Base-by-base conservation (phyloP, 768 basidiomycete species). In the Guyanaporus albipodus region DNA sequence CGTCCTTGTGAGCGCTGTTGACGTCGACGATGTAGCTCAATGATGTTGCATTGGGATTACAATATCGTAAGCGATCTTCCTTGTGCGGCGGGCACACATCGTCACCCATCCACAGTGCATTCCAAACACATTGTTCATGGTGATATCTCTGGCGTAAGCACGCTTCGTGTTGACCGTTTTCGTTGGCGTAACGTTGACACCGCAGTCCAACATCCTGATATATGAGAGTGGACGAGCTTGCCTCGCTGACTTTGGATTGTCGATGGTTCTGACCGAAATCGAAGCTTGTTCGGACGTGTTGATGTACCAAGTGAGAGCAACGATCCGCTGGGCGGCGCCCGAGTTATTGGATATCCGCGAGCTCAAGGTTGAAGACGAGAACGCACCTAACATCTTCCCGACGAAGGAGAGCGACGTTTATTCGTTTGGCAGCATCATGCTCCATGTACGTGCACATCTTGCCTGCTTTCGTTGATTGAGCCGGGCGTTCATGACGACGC, bases 311-410 rank as follows among this genome's bases (percentile, higher is more conserved):
- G 27, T 29, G 7, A 59, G 44, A 32, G 76, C 74, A 3, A 70
- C 75, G n/a, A 62, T 77, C 17, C 69, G 75, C 2, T 78, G 76
- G 74, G 71, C 76, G 9, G 77, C 77, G 23, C 63, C 74, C 0
- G 60, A 70, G 24, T 53, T 78, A 0, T 67, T 73, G 43, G n/a
- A 23, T 1, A 26, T 54, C 12, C 19, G 6, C 18, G 38, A 28
- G 8, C 15, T 29, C 1, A 15, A 38, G 15, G 8, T 24, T 5
- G 34, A 35, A 3, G 23, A 35, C 6, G 43, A 46, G 3, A 32
- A 37, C 2, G 0, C 8, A 7, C 12, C 2, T 18, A 41, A 26
- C 27, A 35, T 50, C 24, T 42, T 50, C 41, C 57, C 60, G 22
- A 61, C 60, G 4, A 2, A 4, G 49, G 53, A 38, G 6, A 73